Percentiles rank a stretch among this genome's conserved stretches.
Evolutionary conservation across 1,284 basidiomycete species (phyloP).

Genomic region (Tremellales sp.): DNA sequence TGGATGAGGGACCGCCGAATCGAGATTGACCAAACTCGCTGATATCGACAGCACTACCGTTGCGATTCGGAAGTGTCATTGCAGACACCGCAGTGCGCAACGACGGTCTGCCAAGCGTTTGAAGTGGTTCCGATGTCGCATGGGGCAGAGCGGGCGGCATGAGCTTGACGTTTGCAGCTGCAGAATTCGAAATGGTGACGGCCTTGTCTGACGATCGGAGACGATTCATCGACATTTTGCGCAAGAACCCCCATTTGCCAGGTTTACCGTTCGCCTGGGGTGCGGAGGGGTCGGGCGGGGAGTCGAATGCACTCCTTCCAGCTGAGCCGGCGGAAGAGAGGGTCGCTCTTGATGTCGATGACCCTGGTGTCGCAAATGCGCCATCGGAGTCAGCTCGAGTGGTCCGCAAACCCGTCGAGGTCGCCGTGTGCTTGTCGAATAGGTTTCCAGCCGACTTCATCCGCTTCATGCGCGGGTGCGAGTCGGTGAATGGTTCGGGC

Average conservation of each 20-base stretch:
- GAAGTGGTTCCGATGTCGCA: slow-evolving; percentile 33
- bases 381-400: not conserved
- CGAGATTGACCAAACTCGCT: slow-evolving; percentile 24
- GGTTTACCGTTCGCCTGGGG: slow-evolving; percentile 48
- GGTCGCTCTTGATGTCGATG: slow-evolving; percentile 40
- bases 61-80: slow-evolving; percentile 26
- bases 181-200: slow-evolving; percentile 27
- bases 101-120: slow-evolving; percentile 18
- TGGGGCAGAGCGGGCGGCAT: slow-evolving; percentile 31
- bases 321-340: not conserved
- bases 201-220: slow-evolving; percentile 39
- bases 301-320: not conserved
- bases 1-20: slow-evolving; percentile 4
- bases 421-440: slow-evolving; percentile 27
- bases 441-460: slow-evolving; percentile 85
- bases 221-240: slow-evolving; percentile 94
- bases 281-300: not conserved
- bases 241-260: slow-evolving; percentile 84
- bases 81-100: slow-evolving; percentile 22
- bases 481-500: not conserved
- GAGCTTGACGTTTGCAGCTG: slow-evolving; percentile 29
- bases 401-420: slow-evolving; percentile 22
- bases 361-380: slow-evolving; percentile 66
- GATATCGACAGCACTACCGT: slow-evolving; percentile 6
- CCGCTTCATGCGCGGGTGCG: slow-evolving; percentile 23